A percentile compares a stretch with the other conserved stretches of the same genome.
phyloP scores from a whole-genome alignment of 23 red algal species.

The Gracilaria domingensis region DNA sequence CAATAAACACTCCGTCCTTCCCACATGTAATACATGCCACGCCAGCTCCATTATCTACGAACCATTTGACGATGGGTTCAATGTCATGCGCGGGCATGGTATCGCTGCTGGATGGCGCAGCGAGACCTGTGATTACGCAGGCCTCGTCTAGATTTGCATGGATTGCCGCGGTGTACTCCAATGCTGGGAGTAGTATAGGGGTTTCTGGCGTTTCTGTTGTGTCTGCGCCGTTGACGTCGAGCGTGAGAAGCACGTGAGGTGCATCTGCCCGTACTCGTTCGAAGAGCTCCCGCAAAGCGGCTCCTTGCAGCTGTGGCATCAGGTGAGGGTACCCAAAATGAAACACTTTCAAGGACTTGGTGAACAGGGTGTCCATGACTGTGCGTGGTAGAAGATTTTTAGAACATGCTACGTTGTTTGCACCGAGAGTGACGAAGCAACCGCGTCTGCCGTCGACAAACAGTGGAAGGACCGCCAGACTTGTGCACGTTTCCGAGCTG shows the following conservation, averaged over 20 bases:
- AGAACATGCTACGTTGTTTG: constrained; percentile 61
- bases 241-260: constrained; percentile 55
- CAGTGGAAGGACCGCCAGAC: constrained; percentile 82
- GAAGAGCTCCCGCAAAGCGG: constrained; percentile 62
- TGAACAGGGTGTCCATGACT: constrained; percentile 37
- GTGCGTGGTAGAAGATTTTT: constrained; percentile 38
- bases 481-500: constrained; percentile 43
- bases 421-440: constrained; percentile 86
- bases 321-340: constrained; percentile 97
- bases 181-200: constrained; percentile 58
- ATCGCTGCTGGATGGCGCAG: constrained; percentile 30
- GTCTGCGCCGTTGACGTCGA: constrained; percentile 94
- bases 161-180: constrained; percentile 51
- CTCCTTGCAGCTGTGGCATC: constrained; percentile 78
- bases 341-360: constrained; percentile 59
- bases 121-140: constrained; percentile 53
- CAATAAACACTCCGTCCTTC: constrained; percentile 72
- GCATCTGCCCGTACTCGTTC: constrained; percentile 61
- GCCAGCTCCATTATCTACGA: constrained; percentile 73
- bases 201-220: constrained; percentile 34
- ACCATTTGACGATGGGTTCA: constrained; percentile 65
- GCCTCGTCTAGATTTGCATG: constrained; percentile 97
- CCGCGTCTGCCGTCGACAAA: constrained; percentile 83
- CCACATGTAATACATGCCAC: constrained; percentile 85
- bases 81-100: constrained; percentile 49